These are phyloP conservation scores for Craterostigma plantagineum DNA, from an alignment of 257 asterid species.

Conservation along the genomic window DNA sequence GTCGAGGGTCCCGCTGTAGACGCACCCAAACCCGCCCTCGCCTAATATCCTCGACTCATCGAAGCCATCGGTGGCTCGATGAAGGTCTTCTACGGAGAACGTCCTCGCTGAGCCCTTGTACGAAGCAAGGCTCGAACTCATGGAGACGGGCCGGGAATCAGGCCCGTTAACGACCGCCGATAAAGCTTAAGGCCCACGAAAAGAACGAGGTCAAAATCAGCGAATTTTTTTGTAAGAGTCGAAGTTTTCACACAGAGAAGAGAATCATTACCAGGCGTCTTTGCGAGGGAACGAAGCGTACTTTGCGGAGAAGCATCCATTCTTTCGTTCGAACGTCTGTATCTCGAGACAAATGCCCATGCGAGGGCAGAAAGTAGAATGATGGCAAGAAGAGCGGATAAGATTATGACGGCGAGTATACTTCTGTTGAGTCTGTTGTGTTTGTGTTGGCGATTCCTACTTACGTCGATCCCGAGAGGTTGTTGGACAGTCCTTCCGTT, in stretches of 20 bases:
- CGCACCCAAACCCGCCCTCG: conserved; percentile 95
- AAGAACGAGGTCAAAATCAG: neutral
- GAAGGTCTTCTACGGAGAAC: conserved; percentile 45
- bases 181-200: conserved; percentile 4
- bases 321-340: conserved; percentile 18
- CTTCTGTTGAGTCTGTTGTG: conserved; percentile 31
- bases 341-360: conserved; percentile 43
- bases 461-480: conserved; percentile 81
- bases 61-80: conserved; percentile 70
- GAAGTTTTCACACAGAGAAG: neutral
- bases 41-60: conserved; percentile 57
- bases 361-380: conserved; percentile 34
- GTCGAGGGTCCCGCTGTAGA: conserved; percentile 68
- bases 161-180: conserved; percentile 43
- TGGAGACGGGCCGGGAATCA: conserved; percentile 55
- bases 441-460: conserved; percentile 27
- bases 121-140: conserved; percentile 63
- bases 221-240: too few species aligned
- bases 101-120: conserved; percentile 74
- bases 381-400: conserved; percentile 45
- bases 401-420: conserved; percentile 34
- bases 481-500: conserved; percentile 29
- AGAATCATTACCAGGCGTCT: conserved; percentile 52
- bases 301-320: conserved; percentile 36
- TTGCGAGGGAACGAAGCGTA: conserved; percentile 34